Conservation (phyloP, 352 stramenopile species). For the Globisporangium recalcitrans region DNA sequence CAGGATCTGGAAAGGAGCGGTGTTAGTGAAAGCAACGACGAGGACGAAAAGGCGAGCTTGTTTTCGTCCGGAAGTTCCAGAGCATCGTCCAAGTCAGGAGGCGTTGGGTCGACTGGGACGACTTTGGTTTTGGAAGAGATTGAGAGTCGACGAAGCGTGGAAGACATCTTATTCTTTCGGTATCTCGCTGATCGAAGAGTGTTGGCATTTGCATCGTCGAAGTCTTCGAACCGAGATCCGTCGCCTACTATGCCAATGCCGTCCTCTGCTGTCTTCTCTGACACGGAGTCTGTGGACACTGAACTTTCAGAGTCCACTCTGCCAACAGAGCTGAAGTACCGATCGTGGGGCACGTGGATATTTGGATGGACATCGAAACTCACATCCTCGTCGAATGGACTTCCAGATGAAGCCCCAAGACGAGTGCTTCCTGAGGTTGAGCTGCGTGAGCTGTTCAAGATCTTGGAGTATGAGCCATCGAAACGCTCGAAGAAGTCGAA, state of each 20-base stretch:
- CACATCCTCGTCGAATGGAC: conserved; percentile 24
- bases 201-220: conserved; percentile 17
- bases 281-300: conserved; percentile 78
- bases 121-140: conserved; percentile 56
- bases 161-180: conserved; percentile 85
- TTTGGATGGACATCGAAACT: conserved; percentile 83
- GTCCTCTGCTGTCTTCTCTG: conserved; percentile 44
- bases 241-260: conserved; percentile 39
- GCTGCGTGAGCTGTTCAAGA: conserved; percentile 82
- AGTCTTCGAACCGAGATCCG: conserved; percentile 17
- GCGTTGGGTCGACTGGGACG: background rate
- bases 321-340: conserved; percentile 68
- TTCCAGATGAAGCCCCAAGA: conserved; percentile 26
- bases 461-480: conserved; percentile 77
- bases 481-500: conserved; percentile 58
- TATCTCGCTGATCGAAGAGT: conserved; percentile 66
- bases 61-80: conserved; percentile 6
- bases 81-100: conserved; percentile 4
- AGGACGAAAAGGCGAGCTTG: conserved; percentile 4
- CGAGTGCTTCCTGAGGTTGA: conserved; percentile 75
- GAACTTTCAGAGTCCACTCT: conserved; percentile 63
- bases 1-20: conserved; percentile 7
- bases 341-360: conserved; percentile 81
- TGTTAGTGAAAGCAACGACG: conserved; percentile 5
- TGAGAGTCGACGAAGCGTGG: conserved; percentile 58